A percentile compares a stretch with the other conserved stretches of the same genome.
Conservation (phyloP, 768 basidiomycete genomes). For the Leucosporidium creatinivorum region DNA sequence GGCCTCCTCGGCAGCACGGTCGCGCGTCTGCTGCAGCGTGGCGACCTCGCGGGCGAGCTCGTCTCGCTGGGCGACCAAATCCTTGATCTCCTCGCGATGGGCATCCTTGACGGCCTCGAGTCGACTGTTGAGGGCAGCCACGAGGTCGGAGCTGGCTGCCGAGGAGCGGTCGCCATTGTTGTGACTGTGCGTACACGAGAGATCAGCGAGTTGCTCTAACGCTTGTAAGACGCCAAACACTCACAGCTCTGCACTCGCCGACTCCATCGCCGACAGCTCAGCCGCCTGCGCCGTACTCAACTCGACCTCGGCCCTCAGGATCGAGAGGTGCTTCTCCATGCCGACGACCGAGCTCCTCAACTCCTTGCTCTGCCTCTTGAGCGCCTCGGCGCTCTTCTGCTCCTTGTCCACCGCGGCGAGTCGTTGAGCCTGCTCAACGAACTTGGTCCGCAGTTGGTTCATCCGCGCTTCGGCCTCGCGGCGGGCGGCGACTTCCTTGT, state of each 20-base stretch:
- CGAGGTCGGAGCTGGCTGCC: slow-evolving; percentile 39
- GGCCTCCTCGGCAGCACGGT: slow-evolving; percentile 83
- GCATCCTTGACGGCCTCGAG: slow-evolving; percentile 79
- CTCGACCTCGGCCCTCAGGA: slow-evolving; percentile 80
- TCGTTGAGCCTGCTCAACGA: slow-evolving; percentile 82
- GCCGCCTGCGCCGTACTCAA: slow-evolving; percentile 88
- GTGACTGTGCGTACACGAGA: neutral
- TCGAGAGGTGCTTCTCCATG: slow-evolving; percentile 77
- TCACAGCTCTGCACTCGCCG: slow-evolving; percentile 45
- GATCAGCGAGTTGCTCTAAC: no score
- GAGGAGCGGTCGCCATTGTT: neutral
- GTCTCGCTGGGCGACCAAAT: slow-evolving; percentile 75
- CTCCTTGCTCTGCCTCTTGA: slow-evolving; percentile 71
- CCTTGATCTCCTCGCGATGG: slow-evolving; percentile 78
- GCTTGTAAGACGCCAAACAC: neutral
- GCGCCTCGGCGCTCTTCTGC: slow-evolving; percentile 61
- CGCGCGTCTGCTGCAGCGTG: slow-evolving; percentile 77
- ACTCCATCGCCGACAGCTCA: slow-evolving; percentile 68
- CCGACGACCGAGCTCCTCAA: slow-evolving; percentile 64
- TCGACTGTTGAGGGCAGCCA: slow-evolving; percentile 69
- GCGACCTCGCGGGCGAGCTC: slow-evolving; percentile 67
- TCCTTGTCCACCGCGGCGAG: slow-evolving; percentile 77
- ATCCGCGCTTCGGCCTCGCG: slow-evolving; percentile 91
- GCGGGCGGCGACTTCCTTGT: slow-evolving; percentile 76
- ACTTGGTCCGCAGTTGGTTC: slow-evolving; percentile 67